phyloP scores from a whole-genome alignment of 345 rosid genomes.

The Heritiera fomes region DNA sequence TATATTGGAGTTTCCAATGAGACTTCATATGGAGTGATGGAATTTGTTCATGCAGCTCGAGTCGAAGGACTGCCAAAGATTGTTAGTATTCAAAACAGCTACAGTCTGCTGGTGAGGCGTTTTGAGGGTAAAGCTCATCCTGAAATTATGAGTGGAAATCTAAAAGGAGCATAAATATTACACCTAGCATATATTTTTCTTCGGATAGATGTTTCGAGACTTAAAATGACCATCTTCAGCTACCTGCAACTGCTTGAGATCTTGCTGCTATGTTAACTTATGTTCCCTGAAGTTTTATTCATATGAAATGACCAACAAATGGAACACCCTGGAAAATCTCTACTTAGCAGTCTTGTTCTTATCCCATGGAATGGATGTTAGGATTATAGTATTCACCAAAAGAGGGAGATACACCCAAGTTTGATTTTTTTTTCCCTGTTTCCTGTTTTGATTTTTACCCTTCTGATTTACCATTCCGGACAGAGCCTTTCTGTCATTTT shows the following conservation, averaged over 20 bases:
- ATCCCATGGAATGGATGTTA: background rate
- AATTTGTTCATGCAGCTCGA: slow-evolving; percentile 82
- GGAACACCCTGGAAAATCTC: background rate
- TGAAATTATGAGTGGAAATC: too few relatives aligned
- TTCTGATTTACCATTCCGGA: background rate
- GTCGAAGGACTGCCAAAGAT: slow-evolving; percentile 85
- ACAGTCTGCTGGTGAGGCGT: slow-evolving; percentile 71
- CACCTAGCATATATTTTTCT: background rate
- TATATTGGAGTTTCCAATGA: slow-evolving; percentile 90
- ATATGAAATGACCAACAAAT: background rate
- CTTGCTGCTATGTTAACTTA: background rate
- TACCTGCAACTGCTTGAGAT: background rate
- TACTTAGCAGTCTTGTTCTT: background rate
- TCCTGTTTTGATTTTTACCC: background rate
- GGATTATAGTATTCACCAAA: background rate
- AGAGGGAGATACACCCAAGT: background rate
- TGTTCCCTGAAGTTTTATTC: background rate
- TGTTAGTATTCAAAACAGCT: slow-evolving; percentile 85
- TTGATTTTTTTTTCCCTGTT: background rate
- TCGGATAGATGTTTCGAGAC: background rate
- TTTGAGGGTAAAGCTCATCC: slow-evolving; percentile 57
- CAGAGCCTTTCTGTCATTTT: background rate
- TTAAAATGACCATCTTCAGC: background rate
- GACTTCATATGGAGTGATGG: slow-evolving; percentile 94
- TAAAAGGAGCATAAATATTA: background rate